Base-by-base conservation (phyloP, 1,284 basidiomycete species). In the Malassezia psittaci region DNA sequence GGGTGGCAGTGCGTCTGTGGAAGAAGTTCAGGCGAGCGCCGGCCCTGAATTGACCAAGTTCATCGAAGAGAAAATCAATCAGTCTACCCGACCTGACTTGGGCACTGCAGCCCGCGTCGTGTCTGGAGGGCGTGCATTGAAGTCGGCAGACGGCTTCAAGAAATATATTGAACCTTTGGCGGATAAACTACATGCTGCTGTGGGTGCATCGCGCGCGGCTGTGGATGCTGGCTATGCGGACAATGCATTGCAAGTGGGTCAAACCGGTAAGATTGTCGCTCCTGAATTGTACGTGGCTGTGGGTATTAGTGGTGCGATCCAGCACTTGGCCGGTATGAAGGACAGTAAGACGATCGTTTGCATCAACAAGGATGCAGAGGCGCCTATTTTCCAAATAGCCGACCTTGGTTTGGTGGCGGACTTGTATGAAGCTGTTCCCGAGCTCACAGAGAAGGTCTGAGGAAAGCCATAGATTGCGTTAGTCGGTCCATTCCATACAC, bases 281-380 rank as follows among this genome's bases (percentile, higher is more conserved):
- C 93, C 91, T 0, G 88, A 96, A 76, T 79, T 98, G 54, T 98
- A 98, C 77, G 82, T 98, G 73, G 94, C 94, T 13, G 77, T 98
- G 47, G 94, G 94, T 60, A 98, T 99, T 69, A 94, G 89, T 32
- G 94, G 94, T 42, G 94, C 90, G 19, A 98, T 98, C 69, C 94
- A 99, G 78, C 94, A 98, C 79, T 79, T 98, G 60, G 94, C 94
- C 29, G 94, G 94, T 33, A 99, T 98, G 94, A 98, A 98, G 77
- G 94, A 98, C 76, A 90, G 88, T 16, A 98, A 98, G 79, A 81
- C 96, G 67, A 99, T 99, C 64, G 91, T 96, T 29, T 93, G 94
- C 7, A 84, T 98, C 66, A 99, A 99, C 81, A 99, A 99, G 88
- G 93, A 96, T 74, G 81, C 90, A 46, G 93, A 99, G 72, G 94